Conservation (phyloP, 1,284 basidiomycete genomes). For the Ceratobasidium sp. region DNA sequence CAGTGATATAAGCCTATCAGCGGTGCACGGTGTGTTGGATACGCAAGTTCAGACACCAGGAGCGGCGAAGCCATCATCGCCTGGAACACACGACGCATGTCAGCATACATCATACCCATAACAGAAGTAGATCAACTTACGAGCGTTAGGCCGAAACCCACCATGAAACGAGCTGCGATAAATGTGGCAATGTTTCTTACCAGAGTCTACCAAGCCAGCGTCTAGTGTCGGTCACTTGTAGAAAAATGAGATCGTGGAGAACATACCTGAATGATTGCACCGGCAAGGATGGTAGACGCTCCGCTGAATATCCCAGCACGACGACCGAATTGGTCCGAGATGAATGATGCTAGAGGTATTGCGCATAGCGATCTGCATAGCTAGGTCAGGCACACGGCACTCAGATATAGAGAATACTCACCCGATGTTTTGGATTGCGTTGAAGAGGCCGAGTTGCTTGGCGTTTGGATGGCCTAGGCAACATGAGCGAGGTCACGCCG, state of each 20-base stretch:
- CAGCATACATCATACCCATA: background rate
- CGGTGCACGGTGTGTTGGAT: conserved; percentile 58
- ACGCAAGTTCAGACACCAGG: conserved; percentile 56
- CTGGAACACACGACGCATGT: conserved; percentile 10
- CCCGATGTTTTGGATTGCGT: conserved; percentile 73
- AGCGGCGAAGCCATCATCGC: conserved; percentile 39
- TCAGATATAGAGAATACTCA: conserved; percentile 33
- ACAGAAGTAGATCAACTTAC: conserved; percentile 56
- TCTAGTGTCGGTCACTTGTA: background rate
- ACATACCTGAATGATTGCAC: conserved; percentile 24
- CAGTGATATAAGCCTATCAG: conserved; percentile 57
- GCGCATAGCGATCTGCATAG: conserved; percentile 38
- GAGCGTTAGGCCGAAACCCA: conserved; percentile 84
- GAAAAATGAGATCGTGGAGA: background rate
- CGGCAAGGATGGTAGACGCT: conserved; percentile 4
- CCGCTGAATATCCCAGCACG: conserved; percentile 54
- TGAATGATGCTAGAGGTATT: conserved; percentile 51
- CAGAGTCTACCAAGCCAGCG: conserved; percentile 22
- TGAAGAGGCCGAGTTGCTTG: conserved; percentile 71
- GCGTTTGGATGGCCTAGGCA: conserved; percentile 19
- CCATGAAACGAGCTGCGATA: conserved; percentile 81
- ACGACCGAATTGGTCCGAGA: conserved; percentile 55
- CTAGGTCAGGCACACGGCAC: background rate
- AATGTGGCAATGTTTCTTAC: conserved; percentile 26
- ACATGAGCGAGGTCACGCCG: conserved; percentile 11